Base-by-base conservation (phyloP, 2,329 filamentous ascomycete species). In the Colletotrichum acutatum region DNA sequence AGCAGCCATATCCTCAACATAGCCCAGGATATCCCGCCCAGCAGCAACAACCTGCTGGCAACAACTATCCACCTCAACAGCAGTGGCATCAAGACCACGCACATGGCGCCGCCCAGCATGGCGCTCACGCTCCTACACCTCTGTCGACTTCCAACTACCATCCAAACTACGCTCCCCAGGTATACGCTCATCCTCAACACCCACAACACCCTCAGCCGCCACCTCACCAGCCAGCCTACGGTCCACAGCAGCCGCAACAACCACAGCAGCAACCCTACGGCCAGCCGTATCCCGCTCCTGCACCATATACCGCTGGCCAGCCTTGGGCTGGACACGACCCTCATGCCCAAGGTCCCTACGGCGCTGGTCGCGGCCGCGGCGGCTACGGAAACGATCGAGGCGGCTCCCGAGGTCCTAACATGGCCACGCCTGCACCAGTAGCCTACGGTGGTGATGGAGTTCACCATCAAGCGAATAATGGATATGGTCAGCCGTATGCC, bases 111-210 rank as follows among this genome's bases (percentile, higher is more conserved):
- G 79, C 81, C n/a, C 82, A 86, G 28, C 62, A 65, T 30, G 57
- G 54, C 26, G 79, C 84, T 42, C 88, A 89, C 76, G 81, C 83
- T 56, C 84, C 85, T 53, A 78, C 84, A 66, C 86, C 87, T 32
- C 81, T 90, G 42, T 84, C 88, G 62, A 81, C 87, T 37, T 83
- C 86, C 73, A 89, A 88, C 76, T 90, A 90, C 76, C 89, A 90
- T 75, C 88, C 88, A 42, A 90, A 88, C 79, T 91, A 90, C 78
- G 85, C 88, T 52, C 86, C 87, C 53, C 90, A 90, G 76, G 80
- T 84, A 9, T 91, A 90, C 71, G 80, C 80, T 37, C 78, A 81
- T 57, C 69, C 83, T 28, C 83, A 85, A 66, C 84, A 84, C 71
- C 77, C 71, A 59, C 66, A 61, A 42, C 53, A 68, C 34, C 64